phyloP scores from a whole-genome alignment of 768 basidiomycete genomes.

The Suillus bovinus region DNA sequence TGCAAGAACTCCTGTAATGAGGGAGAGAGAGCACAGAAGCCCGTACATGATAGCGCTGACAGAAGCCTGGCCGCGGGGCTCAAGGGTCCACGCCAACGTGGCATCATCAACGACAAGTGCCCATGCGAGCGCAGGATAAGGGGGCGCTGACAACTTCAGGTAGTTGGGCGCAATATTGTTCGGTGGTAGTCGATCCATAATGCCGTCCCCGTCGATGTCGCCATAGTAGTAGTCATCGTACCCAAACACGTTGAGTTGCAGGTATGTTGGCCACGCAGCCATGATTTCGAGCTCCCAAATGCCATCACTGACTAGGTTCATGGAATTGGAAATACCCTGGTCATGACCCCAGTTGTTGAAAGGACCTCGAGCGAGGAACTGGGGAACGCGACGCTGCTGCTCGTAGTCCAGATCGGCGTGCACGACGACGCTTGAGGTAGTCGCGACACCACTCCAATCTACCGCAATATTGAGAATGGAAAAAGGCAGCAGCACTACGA shows the following conservation, averaged over 20 bases:
- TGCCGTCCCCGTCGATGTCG: conserved; percentile 82
- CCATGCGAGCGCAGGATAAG: conserved; percentile 87
- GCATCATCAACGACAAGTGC: conserved; percentile 77
- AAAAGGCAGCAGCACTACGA: conserved; percentile 6
- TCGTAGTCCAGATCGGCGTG: conserved; percentile 74
- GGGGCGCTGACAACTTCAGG: conserved; percentile 90
- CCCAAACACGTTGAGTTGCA: conserved; percentile 89
- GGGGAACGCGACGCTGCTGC: conserved; percentile 75
- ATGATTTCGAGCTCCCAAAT: conserved; percentile 89
- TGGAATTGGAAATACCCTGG: conserved; percentile 69
- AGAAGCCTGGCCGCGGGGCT: conserved; percentile 79
- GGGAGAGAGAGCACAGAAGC: conserved; percentile 75
- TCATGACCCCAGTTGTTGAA: conserved; percentile 96
- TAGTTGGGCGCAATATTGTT: conserved; percentile 85
- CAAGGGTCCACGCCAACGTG: conserved; percentile 71
- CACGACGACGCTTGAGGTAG: conserved; percentile 64
- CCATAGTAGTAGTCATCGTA: conserved; percentile 94
- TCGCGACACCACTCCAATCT: conserved; percentile 79
- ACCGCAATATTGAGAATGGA: conserved; percentile 5
- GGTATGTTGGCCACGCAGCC: conserved; percentile 85
- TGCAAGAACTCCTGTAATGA: conserved; percentile 84
- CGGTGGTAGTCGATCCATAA: conserved; percentile 89
- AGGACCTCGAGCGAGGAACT: conserved; percentile 82
- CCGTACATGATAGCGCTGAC: conserved; percentile 89
- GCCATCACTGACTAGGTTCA: conserved; percentile 63